Base-by-base conservation (phyloP, 352 stramenopile genomes). In the Phytophthora pini region DNA sequence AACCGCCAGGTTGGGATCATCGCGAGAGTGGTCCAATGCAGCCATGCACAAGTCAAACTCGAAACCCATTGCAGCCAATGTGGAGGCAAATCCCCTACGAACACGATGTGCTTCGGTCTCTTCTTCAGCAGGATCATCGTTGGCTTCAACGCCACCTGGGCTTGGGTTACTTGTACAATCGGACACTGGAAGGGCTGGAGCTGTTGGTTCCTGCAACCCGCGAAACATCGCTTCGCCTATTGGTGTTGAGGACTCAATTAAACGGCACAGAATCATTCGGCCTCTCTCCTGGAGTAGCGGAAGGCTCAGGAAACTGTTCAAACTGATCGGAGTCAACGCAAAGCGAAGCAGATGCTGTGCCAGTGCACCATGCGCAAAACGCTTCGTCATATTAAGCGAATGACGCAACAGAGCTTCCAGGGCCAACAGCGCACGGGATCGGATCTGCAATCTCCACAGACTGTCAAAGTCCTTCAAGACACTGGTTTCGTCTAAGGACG, bases 31-130 rank as follows among this genome's bases (percentile, higher is more conserved):
- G 45, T 95, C 87, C 5, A 96, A 66, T 10, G 88, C 88, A 22
- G 79, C 71, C 84, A 96, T 92, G 51, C 88, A 96, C 15, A 96
- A 68, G 5, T 95, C 88, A 65, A 96, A 94, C 53, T 94, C 88
- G 34, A 96, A 96, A 0, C 88, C 88, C 88, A 96, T 96, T 1
- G 85, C 87, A 38, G 87, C 87, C 26, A 96, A 62, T 5, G 84
- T 95, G 1, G 87, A 90, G 11, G 88, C 88, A 48, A 96, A 95
- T 0, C 86, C 85, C 46, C 86, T 77, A 41, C 88, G 84, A 44
- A 87, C 71, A 20, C 85, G 81, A 64, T 89, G 84, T 26, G 84
- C 77, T 62, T 93, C 85, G 0, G 69, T 89, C 52, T 95, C 87
- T 72, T 95, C 84, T 70, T 91, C 72, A 5, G 79, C 78, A 3